Evolutionary conservation across 2,329 filamentous ascomycete species (phyloP), one percentile per base, ranked within the genome.

Genomic region (Macrophomina tecta): DNA sequence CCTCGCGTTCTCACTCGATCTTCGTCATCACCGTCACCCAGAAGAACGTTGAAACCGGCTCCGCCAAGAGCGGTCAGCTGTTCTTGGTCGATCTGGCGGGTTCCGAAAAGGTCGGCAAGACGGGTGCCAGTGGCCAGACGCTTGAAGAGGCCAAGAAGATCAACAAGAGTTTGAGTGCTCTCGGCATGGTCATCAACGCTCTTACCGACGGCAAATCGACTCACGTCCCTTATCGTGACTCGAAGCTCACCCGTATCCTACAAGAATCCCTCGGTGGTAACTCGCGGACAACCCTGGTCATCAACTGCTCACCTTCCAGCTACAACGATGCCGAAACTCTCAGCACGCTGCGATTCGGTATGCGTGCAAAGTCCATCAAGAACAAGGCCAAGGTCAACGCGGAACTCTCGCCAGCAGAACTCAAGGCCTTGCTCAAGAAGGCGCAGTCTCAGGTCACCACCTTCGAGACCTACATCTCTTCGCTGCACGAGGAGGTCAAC

Each of bases 321-420:
- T 98, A 98, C 84, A 98, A 99, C 83, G 94, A 97, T 81, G 89
- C 90, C 65, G 95, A 99, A 82, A 98, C 95, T 0, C 82, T 98
- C 58, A 91, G 93, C 71, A 99, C 95, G 0, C 82, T 99, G 68
- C 89, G 94, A 53, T 99, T 98, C 77, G 95, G 95, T 83, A 96
- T 95, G 81, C 87, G 95, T 77, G 95, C 95, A 67, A 99, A 99
- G 84, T 92, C 93, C 0, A 99, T 99, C 84, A 97, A 98, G 90
- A 98, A 98, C 85, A 98, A 98, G 86, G 95, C 95, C 80, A 99
- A 98, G 90, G 91, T 99, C 86, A 99, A 99, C 77, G 94, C 94
- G 53, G 95, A 99, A 80, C 87, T 99, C 74, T 98, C 94, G 75
- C 95, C 95, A 53, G 89, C 93, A 12, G 95, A 99, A 80, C 89